A percentile compares a stretch with the other conserved stretches of the same genome.
Conservation (phyloP, 257 asterid species). For the Coffea canephora region DNA sequence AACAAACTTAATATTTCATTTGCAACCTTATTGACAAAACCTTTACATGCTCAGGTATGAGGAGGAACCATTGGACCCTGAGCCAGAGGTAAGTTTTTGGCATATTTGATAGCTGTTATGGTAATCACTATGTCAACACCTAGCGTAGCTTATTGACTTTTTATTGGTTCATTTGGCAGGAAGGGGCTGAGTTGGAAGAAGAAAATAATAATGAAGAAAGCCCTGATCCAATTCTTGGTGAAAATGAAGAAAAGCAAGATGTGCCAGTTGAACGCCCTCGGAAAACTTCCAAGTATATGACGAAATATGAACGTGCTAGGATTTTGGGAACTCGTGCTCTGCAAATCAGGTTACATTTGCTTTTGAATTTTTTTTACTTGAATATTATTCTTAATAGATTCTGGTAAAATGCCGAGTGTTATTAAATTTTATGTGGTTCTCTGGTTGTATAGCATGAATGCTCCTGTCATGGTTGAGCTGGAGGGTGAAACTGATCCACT, state of each 20-base stretch:
- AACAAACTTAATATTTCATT: background rate
- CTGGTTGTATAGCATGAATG: slow-evolving; percentile 71
- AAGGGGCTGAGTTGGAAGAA: slow-evolving; percentile 78
- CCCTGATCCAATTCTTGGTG: slow-evolving; percentile 57
- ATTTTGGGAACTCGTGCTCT: slow-evolving; percentile 88
- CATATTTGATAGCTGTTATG: background rate
- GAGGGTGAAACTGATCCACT: slow-evolving; percentile 94
- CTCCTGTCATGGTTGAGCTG: slow-evolving; percentile 96
- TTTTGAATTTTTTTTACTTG: background rate
- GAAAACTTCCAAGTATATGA: slow-evolving; percentile 87
- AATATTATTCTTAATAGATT: background rate
- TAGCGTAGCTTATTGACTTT: background rate
- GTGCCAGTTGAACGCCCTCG: slow-evolving; percentile 64
- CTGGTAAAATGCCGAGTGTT: background rate
- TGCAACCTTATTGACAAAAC: background rate
- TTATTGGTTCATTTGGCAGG: slow-evolving; percentile 37
- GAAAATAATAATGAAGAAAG: slow-evolving; percentile 52
- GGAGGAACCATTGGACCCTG: slow-evolving; percentile 88
- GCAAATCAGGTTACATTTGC: slow-evolving; percentile 65
- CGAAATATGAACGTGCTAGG: slow-evolving; percentile 92
- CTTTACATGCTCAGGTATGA: slow-evolving; percentile 45
- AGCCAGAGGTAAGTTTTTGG: slow-evolving; percentile 56
- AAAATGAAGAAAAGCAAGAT: slow-evolving; percentile 62
- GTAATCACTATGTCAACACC: background rate
- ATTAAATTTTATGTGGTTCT: slow-evolving; percentile 14